Conservation (phyloP, 225 moss, liverwort and hornwort species). For the Climacium dendroides region DNA sequence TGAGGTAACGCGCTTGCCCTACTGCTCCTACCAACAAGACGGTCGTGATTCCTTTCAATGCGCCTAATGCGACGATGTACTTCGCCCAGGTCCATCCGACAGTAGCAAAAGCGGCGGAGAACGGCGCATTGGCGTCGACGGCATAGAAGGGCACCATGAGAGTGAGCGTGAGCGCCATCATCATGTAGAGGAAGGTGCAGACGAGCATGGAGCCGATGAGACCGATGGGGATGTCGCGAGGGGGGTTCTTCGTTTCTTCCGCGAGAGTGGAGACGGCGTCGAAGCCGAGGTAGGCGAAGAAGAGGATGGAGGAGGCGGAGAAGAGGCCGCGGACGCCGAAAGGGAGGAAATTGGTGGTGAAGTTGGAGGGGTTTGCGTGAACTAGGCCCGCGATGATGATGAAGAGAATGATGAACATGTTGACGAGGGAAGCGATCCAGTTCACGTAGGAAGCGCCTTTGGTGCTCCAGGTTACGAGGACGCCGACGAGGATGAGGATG, state of each 20-base stretch:
- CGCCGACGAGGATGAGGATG: conserved; percentile 35
- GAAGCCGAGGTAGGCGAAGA: conserved; percentile 40
- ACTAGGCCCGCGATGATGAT: conserved; percentile 42
- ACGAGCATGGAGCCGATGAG: conserved; percentile 57
- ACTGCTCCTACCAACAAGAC: conserved; percentile 44
- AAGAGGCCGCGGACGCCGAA: conserved; percentile 37
- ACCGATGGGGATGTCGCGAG: conserved; percentile 72
- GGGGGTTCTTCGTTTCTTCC: conserved; percentile 56
- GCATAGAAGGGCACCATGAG: conserved; percentile 53
- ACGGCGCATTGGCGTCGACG: conserved; percentile 44
- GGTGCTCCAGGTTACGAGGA: conserved; percentile 41
- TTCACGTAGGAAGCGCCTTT: conserved; percentile 44
- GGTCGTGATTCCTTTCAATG: conserved; percentile 72
- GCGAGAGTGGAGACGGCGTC: conserved; percentile 48
- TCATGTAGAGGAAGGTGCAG: conserved; percentile 46
- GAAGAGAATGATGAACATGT: conserved; percentile 42
- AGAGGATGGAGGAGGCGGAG: conserved; percentile 29
- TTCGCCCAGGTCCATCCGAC: conserved; percentile 78
- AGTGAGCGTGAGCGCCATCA: conserved; percentile 73
- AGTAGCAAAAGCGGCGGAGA: conserved; percentile 47
- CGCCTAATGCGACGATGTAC: conserved; percentile 73
- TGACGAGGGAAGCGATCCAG: conserved; percentile 34
- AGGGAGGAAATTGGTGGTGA: conserved; percentile 24
- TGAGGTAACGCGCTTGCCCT: conserved; percentile 70
- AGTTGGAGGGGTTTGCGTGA: conserved; percentile 19